These are phyloP conservation scores for Lasiosphaeria miniovina DNA, from an alignment of 495 filamentous ascomycete genomes.

Conservation along the genomic window DNA sequence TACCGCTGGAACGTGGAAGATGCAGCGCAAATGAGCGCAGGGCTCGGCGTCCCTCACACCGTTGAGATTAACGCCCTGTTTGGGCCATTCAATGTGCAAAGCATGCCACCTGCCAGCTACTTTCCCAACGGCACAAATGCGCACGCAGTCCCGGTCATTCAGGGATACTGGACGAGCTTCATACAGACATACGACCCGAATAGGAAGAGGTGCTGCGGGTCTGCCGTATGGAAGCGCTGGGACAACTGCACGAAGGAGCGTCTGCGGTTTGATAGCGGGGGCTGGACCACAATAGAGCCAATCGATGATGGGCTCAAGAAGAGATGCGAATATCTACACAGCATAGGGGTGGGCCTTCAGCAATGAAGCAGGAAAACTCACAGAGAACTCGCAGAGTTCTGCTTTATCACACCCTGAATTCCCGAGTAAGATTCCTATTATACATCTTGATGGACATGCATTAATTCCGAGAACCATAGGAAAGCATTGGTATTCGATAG, in stretches of 20 bases:
- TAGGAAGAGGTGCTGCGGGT: conserved; percentile 29
- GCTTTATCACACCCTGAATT: too few relatives aligned
- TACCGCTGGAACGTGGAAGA: conserved; percentile 68
- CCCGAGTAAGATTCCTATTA: too few relatives aligned
- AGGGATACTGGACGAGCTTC: conserved; percentile 69
- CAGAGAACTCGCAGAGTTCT: too few relatives aligned
- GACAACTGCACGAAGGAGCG: conserved; percentile 36
- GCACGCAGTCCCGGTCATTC: conserved; percentile 54
- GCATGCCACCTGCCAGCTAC: conserved; percentile 52
- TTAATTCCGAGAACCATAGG: too few relatives aligned
- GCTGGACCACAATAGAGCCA: conserved; percentile 55
- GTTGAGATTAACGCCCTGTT: conserved; percentile 63
- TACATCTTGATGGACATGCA: too few relatives aligned
- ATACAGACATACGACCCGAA: conserved; percentile 65
- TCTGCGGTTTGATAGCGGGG: conserved; percentile 53
- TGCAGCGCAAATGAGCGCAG: conserved; percentile 41
- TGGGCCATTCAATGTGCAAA: conserved; percentile 34
- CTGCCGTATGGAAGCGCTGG: conserved; percentile 32
- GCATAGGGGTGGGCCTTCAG: conserved; percentile 3
- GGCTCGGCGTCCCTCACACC: conserved; percentile 61
- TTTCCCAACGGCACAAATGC: conserved; percentile 45
- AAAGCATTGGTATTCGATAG: too few relatives aligned
- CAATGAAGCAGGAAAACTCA: background rate
- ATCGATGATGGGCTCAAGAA: conserved; percentile 43
- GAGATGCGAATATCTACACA: conserved; percentile 52